phyloP scores from a whole-genome alignment of 768 basidiomycete genomes.

The Mycena venus region DNA sequence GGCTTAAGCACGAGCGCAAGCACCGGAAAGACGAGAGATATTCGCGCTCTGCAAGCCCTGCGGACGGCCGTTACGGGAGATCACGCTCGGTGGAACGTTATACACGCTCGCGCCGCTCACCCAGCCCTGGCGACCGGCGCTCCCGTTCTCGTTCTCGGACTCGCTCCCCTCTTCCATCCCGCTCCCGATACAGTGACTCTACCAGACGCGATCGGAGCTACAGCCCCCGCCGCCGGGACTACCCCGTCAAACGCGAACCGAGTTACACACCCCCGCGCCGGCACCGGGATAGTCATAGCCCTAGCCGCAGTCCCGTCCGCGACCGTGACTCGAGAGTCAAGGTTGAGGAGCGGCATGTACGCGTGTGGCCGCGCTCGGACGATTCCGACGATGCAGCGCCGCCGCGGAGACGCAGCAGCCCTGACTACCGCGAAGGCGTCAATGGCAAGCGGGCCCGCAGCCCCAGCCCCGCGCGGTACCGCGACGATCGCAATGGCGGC shows the following conservation, averaged over 20 bases:
- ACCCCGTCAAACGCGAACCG: constrained; percentile 33
- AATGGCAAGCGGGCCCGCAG: constrained; percentile 57
- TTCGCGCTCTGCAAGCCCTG: constrained; percentile 49
- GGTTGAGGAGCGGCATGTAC: constrained; percentile 46
- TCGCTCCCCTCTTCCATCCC: constrained; percentile 36
- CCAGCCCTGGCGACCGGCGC: constrained; percentile 57
- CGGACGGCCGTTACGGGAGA: constrained; percentile 28
- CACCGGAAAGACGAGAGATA: constrained; percentile 35
- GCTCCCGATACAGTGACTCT: constrained; percentile 38
- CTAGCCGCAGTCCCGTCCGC: constrained; percentile 48
- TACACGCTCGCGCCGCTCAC: constrained; percentile 59
- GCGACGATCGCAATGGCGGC: constrained; percentile 33
- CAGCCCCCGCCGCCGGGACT: constrained; percentile 42
- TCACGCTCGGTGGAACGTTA: constrained; percentile 48
- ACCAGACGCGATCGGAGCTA: constrained; percentile 37
- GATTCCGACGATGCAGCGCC: constrained; percentile 59
- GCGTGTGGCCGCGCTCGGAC: constrained; percentile 64
- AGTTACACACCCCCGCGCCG: constrained; percentile 49
- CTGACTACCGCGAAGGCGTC: constrained; percentile 39
- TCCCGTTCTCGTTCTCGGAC: constrained; percentile 43
- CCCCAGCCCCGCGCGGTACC: constrained; percentile 45
- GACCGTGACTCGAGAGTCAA: constrained; percentile 37
- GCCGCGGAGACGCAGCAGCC: constrained; percentile 21
- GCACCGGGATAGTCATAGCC: constrained; percentile 46
- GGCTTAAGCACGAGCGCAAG: constrained; percentile 56